A percentile compares a stretch with the other conserved stretches of the same genome.
Conservation (phyloP, 2,329 filamentous ascomycete genomes). For the Elsinoe batatas region DNA sequence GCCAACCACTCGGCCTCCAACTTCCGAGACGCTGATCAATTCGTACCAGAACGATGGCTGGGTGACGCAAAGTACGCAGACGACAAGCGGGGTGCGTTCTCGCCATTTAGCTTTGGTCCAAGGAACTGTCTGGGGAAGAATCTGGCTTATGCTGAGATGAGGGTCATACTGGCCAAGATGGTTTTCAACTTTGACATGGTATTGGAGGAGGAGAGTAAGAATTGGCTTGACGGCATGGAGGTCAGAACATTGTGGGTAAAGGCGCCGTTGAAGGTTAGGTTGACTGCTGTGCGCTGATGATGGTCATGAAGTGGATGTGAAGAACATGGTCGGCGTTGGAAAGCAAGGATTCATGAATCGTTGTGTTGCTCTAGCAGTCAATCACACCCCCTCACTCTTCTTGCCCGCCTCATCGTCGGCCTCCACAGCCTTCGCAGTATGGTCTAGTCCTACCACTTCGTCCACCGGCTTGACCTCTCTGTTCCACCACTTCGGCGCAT, state of each 20-base stretch:
- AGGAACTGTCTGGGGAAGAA: constrained; percentile 23
- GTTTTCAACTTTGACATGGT: constrained; percentile 33
- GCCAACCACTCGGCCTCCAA: constrained; percentile 22
- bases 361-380: background rate
- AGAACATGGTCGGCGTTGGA: background rate
- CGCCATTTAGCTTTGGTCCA: constrained; percentile 29
- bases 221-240: constrained; percentile 19
- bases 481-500: constrained; percentile 6
- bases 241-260: constrained; percentile 22
- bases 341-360: background rate
- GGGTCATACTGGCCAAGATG: constrained; percentile 31
- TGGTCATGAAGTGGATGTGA: background rate
- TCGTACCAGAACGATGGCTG: constrained; percentile 34
- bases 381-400: background rate
- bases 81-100: constrained; percentile 22
- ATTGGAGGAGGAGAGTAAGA: constrained; percentile 19
- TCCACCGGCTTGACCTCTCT: background rate
- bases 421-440: background rate
- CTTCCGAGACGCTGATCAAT: constrained; percentile 22
- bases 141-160: constrained; percentile 30
- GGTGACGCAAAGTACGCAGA: constrained; percentile 21
- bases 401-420: background rate
- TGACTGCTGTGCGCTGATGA: constrained; percentile 14
- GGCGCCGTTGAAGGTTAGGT: constrained; percentile 18
- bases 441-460: background rate